phyloP scores from a whole-genome alignment of 202 grass and related monocot genomes.

The Panicum hallii region DNA sequence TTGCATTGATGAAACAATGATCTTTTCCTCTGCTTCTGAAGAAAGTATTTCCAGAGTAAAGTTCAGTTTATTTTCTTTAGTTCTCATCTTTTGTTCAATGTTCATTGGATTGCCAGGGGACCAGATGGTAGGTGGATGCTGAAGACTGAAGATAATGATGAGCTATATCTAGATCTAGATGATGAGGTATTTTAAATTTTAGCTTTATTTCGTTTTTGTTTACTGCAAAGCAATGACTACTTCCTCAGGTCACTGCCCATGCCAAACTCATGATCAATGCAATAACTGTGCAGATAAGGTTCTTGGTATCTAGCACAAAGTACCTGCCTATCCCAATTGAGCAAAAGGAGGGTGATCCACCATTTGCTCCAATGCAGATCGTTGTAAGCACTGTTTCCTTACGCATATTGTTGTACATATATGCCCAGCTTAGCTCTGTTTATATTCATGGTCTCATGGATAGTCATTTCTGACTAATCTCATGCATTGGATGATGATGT shows the following conservation, averaged over 20 bases:
- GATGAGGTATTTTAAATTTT: conserved; percentile 68
- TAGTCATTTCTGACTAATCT: conserved; percentile 7
- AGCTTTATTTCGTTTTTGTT: conserved; percentile 28
- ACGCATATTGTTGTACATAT: conserved; percentile 11
- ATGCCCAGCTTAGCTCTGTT: background rate
- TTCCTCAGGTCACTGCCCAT: background rate
- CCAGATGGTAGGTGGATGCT: conserved; percentile 82
- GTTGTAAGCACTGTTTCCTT: conserved; percentile 54
- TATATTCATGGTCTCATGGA: background rate
- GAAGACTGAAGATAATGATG: conserved; percentile 52
- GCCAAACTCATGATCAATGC: conserved; percentile 28
- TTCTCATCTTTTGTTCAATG: conserved; percentile 36
- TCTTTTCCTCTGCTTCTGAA: background rate
- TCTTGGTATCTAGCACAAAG: conserved; percentile 79
- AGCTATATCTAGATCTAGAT: conserved; percentile 76
- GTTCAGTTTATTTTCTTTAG: conserved; percentile 26
- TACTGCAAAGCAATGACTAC: conserved; percentile 4
- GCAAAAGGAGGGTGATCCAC: conserved; percentile 73
- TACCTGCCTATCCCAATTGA: conserved; percentile 83
- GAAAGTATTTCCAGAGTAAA: conserved; percentile 13
- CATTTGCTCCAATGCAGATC: conserved; percentile 93
- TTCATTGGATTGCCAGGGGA: conserved; percentile 46
- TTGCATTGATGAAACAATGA: conserved; percentile 10
- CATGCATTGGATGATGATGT: background rate
- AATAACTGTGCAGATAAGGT: conserved; percentile 71